Conservation (phyloP, 176 grass and related monocot species). For the Themeda triandra region DNA sequence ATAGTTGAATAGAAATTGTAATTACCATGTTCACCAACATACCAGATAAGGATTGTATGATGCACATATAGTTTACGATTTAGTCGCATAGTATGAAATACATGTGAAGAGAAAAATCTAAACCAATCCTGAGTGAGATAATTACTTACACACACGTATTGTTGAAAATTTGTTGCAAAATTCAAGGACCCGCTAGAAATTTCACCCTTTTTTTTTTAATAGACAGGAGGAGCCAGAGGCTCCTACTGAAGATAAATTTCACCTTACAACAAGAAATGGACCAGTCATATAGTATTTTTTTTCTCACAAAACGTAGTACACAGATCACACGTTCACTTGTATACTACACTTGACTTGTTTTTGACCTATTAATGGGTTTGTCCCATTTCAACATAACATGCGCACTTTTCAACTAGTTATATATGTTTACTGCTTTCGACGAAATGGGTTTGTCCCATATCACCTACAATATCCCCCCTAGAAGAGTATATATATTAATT, state of each 20-base stretch:
- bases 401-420: constrained; percentile 4
- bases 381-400: not conserved
- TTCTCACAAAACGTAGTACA: not conserved
- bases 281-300: not conserved
- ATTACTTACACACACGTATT: too few species aligned
- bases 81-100: not conserved
- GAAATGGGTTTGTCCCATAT: not conserved
- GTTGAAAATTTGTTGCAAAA: too few species aligned
- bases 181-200: not conserved
- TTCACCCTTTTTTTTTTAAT: too few species aligned
- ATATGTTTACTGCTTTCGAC: not conserved
- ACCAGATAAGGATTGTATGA: too few species aligned
- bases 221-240: too few species aligned
- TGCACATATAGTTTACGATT: not conserved
- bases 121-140: not conserved
- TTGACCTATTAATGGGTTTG: constrained; percentile 1
- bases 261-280: not conserved
- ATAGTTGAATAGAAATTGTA: not conserved
- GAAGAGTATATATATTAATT: not conserved
- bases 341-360: not conserved
- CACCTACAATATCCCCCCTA: not conserved
- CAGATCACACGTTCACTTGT: not conserved
- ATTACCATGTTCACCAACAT: too few species aligned
- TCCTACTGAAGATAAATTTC: too few species aligned
- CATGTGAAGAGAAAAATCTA: not conserved